Conservation (phyloP, 495 filamentous ascomycete species). For the Xylaria longipes region DNA sequence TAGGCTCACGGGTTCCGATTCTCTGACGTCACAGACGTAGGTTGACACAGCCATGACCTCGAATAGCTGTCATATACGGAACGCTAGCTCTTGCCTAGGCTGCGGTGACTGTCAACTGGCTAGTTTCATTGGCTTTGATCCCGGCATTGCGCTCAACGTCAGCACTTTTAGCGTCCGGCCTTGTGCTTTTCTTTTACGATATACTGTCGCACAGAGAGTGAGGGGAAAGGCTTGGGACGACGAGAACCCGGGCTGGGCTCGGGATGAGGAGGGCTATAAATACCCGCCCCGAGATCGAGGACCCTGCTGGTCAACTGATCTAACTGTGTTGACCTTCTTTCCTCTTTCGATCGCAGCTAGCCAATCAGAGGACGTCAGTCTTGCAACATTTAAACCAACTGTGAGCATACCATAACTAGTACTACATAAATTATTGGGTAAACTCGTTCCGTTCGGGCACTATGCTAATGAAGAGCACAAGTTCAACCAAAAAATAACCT, state of each 20-base stretch:
- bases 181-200: neutral
- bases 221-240: neutral
- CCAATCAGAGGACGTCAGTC: conserved; percentile 34
- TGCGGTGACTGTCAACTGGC: neutral
- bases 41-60: conserved; percentile 18
- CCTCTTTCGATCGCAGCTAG: conserved; percentile 27
- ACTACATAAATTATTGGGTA: neutral
- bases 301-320: conserved; percentile 35
- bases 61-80: neutral
- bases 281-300: conserved; percentile 20
- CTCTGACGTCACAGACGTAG: conserved; percentile 3
- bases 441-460: neutral
- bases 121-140: neutral
- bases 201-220: conserved; percentile 13
- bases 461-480: conserved; percentile 20
- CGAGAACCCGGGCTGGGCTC: neutral
- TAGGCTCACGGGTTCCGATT: neutral
- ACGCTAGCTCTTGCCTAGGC: conserved; percentile 1
- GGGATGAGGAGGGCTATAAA: conserved; percentile 30
- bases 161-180: neutral
- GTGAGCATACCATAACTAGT: neutral
- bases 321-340: neutral
- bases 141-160: neutral
- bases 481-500: conserved; percentile 1
- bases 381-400: conserved; percentile 31